These are phyloP conservation scores for Wallacemonas sp. DNA, from an alignment of 208 protist species.

Conservation along the genomic window DNA sequence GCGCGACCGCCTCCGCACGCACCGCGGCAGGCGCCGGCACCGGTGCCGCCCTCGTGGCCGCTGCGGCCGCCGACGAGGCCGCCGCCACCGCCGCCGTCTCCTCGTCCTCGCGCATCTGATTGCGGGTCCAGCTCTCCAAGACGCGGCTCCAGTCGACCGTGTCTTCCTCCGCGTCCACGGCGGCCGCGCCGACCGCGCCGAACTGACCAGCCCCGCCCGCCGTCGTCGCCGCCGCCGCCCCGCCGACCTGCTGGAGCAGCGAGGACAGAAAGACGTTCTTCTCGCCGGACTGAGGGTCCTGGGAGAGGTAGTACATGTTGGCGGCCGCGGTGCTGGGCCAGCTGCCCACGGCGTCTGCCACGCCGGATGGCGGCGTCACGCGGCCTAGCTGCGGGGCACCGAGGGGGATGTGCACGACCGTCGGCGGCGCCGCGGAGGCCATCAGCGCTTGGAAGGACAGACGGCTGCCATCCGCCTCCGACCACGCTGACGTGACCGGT, in stretches of 20 bases:
- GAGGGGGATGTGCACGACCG: constrained; percentile 36
- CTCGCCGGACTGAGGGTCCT: constrained; percentile 11
- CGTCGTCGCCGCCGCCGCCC: constrained; percentile 23
- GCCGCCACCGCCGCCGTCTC: constrained; percentile 1
- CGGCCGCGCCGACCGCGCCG: not conserved
- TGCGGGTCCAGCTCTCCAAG: constrained; percentile 37
- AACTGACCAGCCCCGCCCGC: constrained; percentile 6
- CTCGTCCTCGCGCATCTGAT: constrained; percentile 21
- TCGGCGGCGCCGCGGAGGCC: constrained; percentile 22
- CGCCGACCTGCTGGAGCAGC: constrained; percentile 20
- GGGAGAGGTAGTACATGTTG: constrained; percentile 25
- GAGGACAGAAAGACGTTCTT: constrained; percentile 30
- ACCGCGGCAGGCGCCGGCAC: not conserved
- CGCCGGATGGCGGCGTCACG: constrained; percentile 6
- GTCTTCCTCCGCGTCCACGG: constrained; percentile 14
- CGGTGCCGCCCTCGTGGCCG: not conserved
- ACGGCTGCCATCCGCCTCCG: constrained; percentile 9
- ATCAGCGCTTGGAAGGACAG: constrained; percentile 20
- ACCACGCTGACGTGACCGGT: not conserved
- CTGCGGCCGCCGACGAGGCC: not conserved
- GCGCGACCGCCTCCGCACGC: not conserved
- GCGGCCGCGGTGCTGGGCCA: constrained; percentile 13
- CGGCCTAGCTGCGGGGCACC: not conserved
- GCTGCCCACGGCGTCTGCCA: constrained; percentile 3
- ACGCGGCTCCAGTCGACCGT: constrained; percentile 33